Conservation (phyloP, 164 flowering plant genomes). For the Piper betle region DNA sequence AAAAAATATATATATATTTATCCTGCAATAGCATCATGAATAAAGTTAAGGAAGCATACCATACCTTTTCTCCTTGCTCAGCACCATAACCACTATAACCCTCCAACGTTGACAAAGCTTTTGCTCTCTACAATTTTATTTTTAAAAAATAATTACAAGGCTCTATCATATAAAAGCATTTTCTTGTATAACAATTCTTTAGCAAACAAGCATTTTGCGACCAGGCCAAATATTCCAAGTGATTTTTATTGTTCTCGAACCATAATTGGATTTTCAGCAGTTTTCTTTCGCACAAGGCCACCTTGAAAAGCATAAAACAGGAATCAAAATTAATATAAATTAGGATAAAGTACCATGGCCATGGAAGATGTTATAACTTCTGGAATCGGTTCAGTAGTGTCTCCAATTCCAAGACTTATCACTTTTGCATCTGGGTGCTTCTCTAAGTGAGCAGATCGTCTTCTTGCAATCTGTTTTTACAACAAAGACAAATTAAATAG, state of each 20-base stretch:
- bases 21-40: not conserved
- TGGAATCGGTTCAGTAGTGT: conserved; percentile 95
- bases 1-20: not conserved
- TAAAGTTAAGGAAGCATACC: not conserved
- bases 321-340: not conserved
- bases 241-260: no score
- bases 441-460: conserved; percentile 57
- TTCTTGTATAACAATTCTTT: no score
- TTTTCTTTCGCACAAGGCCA: not conserved
- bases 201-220: not conserved
- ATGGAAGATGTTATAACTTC: conserved; percentile 85
- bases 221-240: not conserved
- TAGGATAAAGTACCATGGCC: conserved; percentile 41
- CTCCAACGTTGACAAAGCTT: conserved; percentile 57
- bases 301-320: not conserved
- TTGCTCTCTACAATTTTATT: conserved; percentile 35
- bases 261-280: not conserved
- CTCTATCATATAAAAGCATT: not conserved
- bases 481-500: not conserved
- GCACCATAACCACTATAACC: conserved; percentile 99
- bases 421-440: conserved; percentile 80
- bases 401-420: conserved; percentile 93
- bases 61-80: conserved; percentile 85
- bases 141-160: not conserved
- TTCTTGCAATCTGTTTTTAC: conserved; percentile 61